A percentile compares a stretch with the other conserved stretches of the same genome.
Conservation (phyloP, 306 rosid species). For the Senna siamea region DNA sequence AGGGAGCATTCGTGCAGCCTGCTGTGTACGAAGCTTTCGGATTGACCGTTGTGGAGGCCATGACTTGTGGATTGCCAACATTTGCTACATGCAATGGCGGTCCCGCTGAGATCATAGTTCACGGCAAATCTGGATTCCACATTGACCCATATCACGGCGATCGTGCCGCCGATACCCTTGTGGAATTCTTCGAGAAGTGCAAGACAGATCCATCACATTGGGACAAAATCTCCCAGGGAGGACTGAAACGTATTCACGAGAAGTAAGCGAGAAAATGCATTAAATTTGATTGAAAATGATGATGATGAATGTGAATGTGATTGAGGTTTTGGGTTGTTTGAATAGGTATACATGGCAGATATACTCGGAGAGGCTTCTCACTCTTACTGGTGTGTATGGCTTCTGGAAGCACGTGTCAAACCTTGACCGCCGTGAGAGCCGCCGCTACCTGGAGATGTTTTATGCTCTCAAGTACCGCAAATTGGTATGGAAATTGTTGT, state of each 20-base stretch:
- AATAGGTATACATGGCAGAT: constrained; percentile 84
- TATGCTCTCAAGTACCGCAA: constrained; percentile 89
- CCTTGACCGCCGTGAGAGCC: constrained; percentile 92
- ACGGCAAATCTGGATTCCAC: constrained; percentile 88
- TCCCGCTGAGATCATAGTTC: constrained; percentile 92
- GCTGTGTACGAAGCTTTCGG: constrained; percentile 97
- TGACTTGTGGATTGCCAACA: constrained; percentile 99
- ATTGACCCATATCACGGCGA: constrained; percentile 92
- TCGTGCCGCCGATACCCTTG: constrained; percentile 72
- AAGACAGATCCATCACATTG: constrained; percentile 75
- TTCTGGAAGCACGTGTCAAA: constrained; percentile 97
- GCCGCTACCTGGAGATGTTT: constrained; percentile 95
- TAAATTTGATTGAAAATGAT: no score
- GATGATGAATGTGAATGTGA: no score
- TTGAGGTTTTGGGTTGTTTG: no score
- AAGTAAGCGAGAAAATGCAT: constrained; percentile 63
- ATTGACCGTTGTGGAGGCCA: constrained; percentile 92
- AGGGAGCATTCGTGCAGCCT: constrained; percentile 97
- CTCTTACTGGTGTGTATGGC: constrained; percentile 92
- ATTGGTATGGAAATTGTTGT: constrained; percentile 52
- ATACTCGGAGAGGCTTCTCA: constrained; percentile 88
- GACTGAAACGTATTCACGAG: constrained; percentile 80
- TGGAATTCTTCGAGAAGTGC: constrained; percentile 79
- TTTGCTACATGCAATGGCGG: constrained; percentile 96
- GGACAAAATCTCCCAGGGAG: constrained; percentile 84